phyloP scores from a whole-genome alignment of 805 yeast species.

The Kregervanrija pseudodelftensis region DNA sequence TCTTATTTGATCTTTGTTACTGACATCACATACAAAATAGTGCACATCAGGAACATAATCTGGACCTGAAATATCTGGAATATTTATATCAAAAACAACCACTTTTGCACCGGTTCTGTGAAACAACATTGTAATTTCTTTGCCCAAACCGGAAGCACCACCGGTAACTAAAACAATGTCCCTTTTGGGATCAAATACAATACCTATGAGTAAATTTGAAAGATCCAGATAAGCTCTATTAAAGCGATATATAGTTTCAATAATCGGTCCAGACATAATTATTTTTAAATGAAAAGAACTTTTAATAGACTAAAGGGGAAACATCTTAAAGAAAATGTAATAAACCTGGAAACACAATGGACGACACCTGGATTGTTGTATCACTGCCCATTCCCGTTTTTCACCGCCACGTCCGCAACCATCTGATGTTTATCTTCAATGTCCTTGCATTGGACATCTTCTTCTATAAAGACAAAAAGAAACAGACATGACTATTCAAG shows the following conservation, averaged over 20 bases:
- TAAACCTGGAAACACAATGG: too few species aligned
- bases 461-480: too few species aligned
- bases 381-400: too few species aligned
- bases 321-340: too few species aligned
- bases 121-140: constrained; percentile 46
- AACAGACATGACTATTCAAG: constrained; percentile 4
- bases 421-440: too few species aligned
- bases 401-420: too few species aligned
- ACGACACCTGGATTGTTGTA: too few species aligned
- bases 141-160: constrained; percentile 76
- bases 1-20: constrained; percentile 40
- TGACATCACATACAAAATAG: constrained; percentile 67
- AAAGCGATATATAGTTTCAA: constrained; percentile 18
- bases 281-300: too few species aligned
- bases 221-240: constrained; percentile 23
- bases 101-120: constrained; percentile 39
- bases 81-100: constrained; percentile 55
- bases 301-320: too few species aligned
- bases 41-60: constrained; percentile 32
- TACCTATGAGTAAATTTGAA: constrained; percentile 41
- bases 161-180: constrained; percentile 80
- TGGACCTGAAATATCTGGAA: constrained; percentile 31
- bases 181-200: constrained; percentile 39
- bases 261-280: constrained; percentile 25
- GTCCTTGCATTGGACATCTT: too few species aligned